phyloP scores from a whole-genome alignment of 2,329 filamentous ascomycete genomes.

The Monilinia laxa region DNA sequence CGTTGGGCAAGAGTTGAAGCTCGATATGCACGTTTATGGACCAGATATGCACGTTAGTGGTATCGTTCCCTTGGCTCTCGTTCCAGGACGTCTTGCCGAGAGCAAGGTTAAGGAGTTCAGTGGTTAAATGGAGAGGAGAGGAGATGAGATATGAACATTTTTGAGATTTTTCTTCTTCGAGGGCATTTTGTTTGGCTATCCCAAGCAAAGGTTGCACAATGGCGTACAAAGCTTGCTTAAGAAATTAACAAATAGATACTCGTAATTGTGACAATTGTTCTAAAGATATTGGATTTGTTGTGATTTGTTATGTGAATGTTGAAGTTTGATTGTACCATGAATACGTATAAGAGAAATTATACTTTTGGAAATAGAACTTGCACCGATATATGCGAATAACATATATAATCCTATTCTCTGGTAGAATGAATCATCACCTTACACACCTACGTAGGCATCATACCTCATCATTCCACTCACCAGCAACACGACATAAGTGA shows the following conservation, averaged over 20 bases:
- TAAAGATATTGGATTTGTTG: neutral
- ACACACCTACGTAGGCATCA: too few relatives aligned
- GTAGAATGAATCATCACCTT: too few relatives aligned
- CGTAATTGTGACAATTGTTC: conserved; percentile 32
- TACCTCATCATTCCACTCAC: too few relatives aligned
- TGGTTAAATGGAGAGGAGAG: conserved; percentile 30
- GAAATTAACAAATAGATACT: conserved; percentile 38
- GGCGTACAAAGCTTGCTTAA: conserved; percentile 36
- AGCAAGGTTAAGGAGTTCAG: conserved; percentile 60
- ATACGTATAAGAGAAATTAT: neutral
- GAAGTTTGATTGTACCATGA: neutral
- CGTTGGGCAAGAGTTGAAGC: conserved; percentile 87
- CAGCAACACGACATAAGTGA: too few relatives aligned
- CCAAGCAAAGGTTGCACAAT: conserved; percentile 28
- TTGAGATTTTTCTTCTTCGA: conserved; percentile 28
- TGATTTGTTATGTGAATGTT: neutral
- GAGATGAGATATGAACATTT: conserved; percentile 26
- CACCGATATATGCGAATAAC: too few relatives aligned
- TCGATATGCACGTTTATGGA: conserved; percentile 90
- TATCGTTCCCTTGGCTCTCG: conserved; percentile 88
- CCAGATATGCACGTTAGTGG: conserved; percentile 88
- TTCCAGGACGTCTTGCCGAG: conserved; percentile 63
- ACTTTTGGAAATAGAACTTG: neutral
- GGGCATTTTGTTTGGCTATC: conserved; percentile 30
- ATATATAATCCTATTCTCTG: too few relatives aligned